phyloP scores from a whole-genome alignment of 495 filamentous ascomycete species.

The Hypoxylon fragiforme region DNA sequence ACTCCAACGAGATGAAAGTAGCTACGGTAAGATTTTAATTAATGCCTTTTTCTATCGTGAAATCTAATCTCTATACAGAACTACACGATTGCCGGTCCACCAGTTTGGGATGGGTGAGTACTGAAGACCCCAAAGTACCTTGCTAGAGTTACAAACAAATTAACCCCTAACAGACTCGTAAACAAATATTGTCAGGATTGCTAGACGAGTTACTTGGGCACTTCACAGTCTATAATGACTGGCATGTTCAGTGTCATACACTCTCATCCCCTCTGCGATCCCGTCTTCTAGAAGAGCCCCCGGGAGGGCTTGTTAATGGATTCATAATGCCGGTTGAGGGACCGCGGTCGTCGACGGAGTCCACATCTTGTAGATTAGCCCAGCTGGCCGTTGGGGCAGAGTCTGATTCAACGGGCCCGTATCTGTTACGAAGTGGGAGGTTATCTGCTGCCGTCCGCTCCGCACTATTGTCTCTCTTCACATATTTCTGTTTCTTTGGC shows the following conservation, averaged over 20 bases:
- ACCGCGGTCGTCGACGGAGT: conserved; percentile 26
- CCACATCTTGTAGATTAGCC: conserved; percentile 21
- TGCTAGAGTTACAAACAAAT: not conserved
- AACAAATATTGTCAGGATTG: conserved; percentile 42
- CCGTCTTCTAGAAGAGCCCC: conserved; percentile 24
- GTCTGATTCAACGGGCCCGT: conserved; percentile 8
- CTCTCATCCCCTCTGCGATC: conserved; percentile 20
- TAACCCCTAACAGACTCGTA: conserved; percentile 28
- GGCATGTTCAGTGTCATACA: conserved; percentile 3
- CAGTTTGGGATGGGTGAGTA: conserved; percentile 49
- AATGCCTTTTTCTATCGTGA: not conserved
- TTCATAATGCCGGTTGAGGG: conserved; percentile 34
- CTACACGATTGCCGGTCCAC: conserved; percentile 50
- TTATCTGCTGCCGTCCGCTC: not conserved
- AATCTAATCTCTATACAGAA: conserved; percentile 38
- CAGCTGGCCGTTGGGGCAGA: conserved; percentile 23
- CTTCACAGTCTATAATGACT: not conserved
- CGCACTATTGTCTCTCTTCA: not conserved
- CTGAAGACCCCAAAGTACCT: not conserved
- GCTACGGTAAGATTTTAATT: conserved; percentile 35
- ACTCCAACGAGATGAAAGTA: conserved; percentile 40
- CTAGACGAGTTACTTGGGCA: not conserved
- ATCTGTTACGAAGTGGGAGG: conserved; percentile 24
- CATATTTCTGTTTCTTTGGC: not conserved
- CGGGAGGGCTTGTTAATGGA: conserved; percentile 32